Evolutionary conservation across 495 filamentous ascomycete genomes (phyloP).

Genomic region (Xylaria scruposa): DNA sequence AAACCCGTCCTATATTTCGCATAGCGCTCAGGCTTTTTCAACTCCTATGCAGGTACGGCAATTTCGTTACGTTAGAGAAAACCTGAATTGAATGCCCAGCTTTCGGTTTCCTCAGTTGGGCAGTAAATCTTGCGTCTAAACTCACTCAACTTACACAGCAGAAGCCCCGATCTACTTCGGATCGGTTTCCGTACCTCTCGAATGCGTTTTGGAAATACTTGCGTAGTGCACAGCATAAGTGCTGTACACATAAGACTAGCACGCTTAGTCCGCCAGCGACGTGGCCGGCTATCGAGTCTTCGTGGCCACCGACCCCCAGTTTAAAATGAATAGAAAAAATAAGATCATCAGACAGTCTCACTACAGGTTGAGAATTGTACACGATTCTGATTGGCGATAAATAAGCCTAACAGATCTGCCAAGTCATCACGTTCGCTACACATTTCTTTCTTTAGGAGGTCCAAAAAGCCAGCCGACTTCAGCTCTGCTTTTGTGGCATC

Average conservation of each 20-base stretch:
- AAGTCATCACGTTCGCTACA: background rate
- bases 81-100: background rate
- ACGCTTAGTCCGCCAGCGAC: constrained; percentile 4
- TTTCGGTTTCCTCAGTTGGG: background rate
- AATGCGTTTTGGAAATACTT: background rate
- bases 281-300: constrained; percentile 25
- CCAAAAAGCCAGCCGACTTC: constrained; percentile 14
- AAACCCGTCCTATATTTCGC: constrained; percentile 4
- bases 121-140: too few species aligned
- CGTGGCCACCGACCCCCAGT: constrained; percentile 1
- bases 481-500: constrained; percentile 14
- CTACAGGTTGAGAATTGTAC: background rate
- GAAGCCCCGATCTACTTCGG: constrained; percentile 1
- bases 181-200: constrained; percentile 13
- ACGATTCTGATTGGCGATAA: background rate
- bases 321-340: constrained; percentile 14
- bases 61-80: constrained; percentile 6
- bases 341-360: background rate
- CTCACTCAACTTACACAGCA: background rate
- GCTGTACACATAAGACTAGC: background rate
- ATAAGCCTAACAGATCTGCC: background rate
- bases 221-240: constrained; percentile 2
- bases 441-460: background rate
- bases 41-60: background rate
- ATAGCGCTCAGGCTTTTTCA: constrained; percentile 9